Percentiles rank a stretch among this genome's conserved stretches.
These are phyloP conservation scores for Pseudozyma thailandica DNA, from an alignment of 1,284 basidiomycete species.

Conservation along the genomic window DNA sequence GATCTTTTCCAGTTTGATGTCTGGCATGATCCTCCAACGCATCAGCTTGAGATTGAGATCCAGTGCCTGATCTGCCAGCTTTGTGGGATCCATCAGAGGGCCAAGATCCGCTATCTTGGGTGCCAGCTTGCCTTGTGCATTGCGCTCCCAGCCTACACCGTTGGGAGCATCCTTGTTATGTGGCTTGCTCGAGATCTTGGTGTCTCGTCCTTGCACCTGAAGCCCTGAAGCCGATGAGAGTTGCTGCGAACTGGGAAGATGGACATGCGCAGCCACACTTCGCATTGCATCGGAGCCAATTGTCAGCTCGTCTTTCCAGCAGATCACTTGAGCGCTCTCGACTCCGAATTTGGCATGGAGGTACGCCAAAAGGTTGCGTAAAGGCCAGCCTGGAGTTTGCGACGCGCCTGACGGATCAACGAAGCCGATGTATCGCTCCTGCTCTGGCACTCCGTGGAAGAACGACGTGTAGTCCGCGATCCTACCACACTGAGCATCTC, in stretches of 20 bases:
- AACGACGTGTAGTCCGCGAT: slow-evolving; percentile 67
- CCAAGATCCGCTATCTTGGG: slow-evolving; percentile 90
- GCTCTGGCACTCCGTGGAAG: slow-evolving; percentile 70
- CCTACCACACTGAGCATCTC: slow-evolving; percentile 11
- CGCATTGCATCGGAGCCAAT: not conserved
- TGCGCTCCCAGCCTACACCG: slow-evolving; percentile 95
- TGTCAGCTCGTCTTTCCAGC: slow-evolving; percentile 59
- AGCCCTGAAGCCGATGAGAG: not conserved
- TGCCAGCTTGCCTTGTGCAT: slow-evolving; percentile 81
- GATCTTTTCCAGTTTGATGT: slow-evolving; percentile 87
- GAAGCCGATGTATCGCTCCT: slow-evolving; percentile 71
- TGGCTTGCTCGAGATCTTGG: slow-evolving; percentile 23
- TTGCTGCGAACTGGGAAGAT: slow-evolving; percentile 3
- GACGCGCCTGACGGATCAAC: slow-evolving; percentile 85
- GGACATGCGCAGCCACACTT: slow-evolving; percentile 25
- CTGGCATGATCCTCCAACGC: slow-evolving; percentile 94
- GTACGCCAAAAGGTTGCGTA: slow-evolving; percentile 88
- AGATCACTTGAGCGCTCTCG: slow-evolving; percentile 70
- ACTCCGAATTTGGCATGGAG: slow-evolving; percentile 61
- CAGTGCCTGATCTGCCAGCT: slow-evolving; percentile 92
- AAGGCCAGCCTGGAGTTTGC: slow-evolving; percentile 88
- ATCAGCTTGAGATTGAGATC: slow-evolving; percentile 97
- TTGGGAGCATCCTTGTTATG: slow-evolving; percentile 69
- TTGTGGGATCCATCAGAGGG: slow-evolving; percentile 89
- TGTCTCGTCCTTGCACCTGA: slow-evolving; percentile 1